Evolutionary conservation across 2,329 filamentous ascomycete species (phyloP).

Genomic region (Ceratocystis huliohia): DNA sequence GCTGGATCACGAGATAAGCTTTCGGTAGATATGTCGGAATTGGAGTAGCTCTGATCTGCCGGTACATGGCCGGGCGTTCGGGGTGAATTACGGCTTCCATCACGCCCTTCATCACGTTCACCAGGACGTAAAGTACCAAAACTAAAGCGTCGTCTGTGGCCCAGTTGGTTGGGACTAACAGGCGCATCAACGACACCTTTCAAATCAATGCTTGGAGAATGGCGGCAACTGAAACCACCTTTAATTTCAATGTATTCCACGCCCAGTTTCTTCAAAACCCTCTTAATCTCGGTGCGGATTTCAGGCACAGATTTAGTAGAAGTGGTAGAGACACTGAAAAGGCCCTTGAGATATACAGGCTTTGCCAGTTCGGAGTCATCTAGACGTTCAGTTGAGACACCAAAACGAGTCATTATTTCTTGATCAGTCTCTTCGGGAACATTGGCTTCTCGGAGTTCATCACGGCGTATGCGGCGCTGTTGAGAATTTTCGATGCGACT

Average conservation of each 20-base stretch:
- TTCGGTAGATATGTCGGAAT: slow-evolving; percentile 76
- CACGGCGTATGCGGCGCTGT: slow-evolving; percentile 56
- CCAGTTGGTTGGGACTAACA: slow-evolving; percentile 39
- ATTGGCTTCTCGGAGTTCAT: slow-evolving; percentile 59
- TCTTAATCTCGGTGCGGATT: slow-evolving; percentile 80
- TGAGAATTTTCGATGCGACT: slow-evolving; percentile 86
- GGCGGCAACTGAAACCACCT: slow-evolving; percentile 81
- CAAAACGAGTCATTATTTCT: slow-evolving; percentile 47
- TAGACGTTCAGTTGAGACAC: slow-evolving; percentile 44
- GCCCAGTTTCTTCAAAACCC: slow-evolving; percentile 73
- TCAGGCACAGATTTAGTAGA: slow-evolving; percentile 78
- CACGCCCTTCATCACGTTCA: slow-evolving; percentile 59
- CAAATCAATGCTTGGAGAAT: slow-evolving; percentile 79
- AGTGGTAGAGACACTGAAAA: slow-evolving; percentile 95
- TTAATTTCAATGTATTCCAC: slow-evolving; percentile 90
- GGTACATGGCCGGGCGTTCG: slow-evolving; percentile 33
- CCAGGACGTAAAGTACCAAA: slow-evolving; percentile 55
- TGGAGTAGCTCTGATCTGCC: slow-evolving; percentile 62
- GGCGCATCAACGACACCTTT: slow-evolving; percentile 56
- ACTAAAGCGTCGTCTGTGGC: slow-evolving; percentile 68
- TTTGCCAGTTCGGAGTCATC: slow-evolving; percentile 70
- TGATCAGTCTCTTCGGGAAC: slow-evolving; percentile 85
- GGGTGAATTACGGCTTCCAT: slow-evolving; percentile 35
- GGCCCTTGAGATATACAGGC: slow-evolving; percentile 86
- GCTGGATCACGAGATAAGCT: slow-evolving; percentile 47